Conservation (phyloP, 768 basidiomycete species). For the Leccinum broughii region DNA sequence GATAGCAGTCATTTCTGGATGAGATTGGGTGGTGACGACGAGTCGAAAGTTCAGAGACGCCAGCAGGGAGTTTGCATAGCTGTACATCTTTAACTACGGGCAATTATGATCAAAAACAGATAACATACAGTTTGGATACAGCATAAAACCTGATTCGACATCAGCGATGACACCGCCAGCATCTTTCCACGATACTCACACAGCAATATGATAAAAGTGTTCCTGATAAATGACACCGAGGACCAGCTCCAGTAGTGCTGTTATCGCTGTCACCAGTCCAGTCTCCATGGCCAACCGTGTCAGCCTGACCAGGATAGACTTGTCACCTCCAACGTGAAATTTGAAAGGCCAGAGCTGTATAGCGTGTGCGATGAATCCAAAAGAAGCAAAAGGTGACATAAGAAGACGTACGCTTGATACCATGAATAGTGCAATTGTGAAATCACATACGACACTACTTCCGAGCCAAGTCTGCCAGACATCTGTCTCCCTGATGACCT, state of each 20-base stretch:
- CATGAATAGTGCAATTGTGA: slow-evolving; percentile 24
- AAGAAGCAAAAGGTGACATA: background rate
- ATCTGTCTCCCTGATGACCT: background rate
- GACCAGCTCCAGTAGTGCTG: slow-evolving; percentile 21
- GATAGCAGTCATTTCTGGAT: background rate
- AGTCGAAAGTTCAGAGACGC: slow-evolving; percentile 1
- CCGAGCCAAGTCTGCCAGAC: slow-evolving; percentile 23
- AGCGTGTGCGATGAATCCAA: background rate
- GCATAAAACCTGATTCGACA: background rate
- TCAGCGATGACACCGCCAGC: background rate
- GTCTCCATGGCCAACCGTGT: slow-evolving; percentile 29
- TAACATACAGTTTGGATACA: background rate
- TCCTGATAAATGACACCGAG: slow-evolving; percentile 4
- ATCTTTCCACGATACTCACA: slow-evolving; percentile 13
- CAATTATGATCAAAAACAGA: background rate
- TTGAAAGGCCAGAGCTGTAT: slow-evolving; percentile 18
- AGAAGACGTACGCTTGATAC: slow-evolving; percentile 7
- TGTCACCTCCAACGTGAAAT: slow-evolving; percentile 5
- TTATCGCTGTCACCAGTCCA: slow-evolving; percentile 22
- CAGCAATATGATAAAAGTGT: slow-evolving; percentile 16
- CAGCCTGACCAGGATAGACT: slow-evolving; percentile 8
- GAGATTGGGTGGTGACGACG: background rate
- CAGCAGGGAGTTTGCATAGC: background rate
- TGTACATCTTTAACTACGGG: background rate
- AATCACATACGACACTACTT: slow-evolving; percentile 19